These are phyloP conservation scores for Penicillium frequentans DNA, from an alignment of 2,329 filamentous ascomycete genomes.

Conservation along the genomic window DNA sequence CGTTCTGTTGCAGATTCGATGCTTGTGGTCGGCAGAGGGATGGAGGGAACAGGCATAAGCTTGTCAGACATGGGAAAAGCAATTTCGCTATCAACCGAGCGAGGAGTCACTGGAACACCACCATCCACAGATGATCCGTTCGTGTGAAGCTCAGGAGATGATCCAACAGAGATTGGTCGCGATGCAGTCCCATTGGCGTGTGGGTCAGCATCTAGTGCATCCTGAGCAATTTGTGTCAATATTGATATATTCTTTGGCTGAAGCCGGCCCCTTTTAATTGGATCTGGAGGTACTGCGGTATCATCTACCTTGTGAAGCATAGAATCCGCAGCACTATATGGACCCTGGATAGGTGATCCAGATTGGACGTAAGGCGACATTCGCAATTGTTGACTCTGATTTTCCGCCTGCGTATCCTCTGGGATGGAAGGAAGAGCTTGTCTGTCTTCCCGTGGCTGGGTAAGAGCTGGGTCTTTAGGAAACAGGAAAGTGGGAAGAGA, in stretches of 20 bases:
- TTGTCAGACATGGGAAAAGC: too few species aligned
- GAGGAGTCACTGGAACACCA: too few species aligned
- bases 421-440: neutral
- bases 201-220: neutral
- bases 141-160: neutral
- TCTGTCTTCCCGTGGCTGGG: neutral
- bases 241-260: neutral
- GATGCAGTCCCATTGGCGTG: neutral
- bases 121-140: neutral
- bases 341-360: neutral
- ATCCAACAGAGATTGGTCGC: neutral
- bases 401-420: neutral
- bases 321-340: neutral
- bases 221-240: neutral
- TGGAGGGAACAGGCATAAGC: neutral
- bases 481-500: neutral
- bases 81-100: too few species aligned
- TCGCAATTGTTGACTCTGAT: neutral
- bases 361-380: neutral
- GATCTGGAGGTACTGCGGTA: neutral
- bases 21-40: neutral
- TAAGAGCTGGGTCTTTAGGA: neutral
- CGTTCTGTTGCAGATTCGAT: neutral
- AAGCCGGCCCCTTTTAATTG: neutral
- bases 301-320: neutral